These are phyloP conservation scores for Candida gorgasii DNA, from an alignment of 805 yeast genomes.

Conservation along the genomic window DNA sequence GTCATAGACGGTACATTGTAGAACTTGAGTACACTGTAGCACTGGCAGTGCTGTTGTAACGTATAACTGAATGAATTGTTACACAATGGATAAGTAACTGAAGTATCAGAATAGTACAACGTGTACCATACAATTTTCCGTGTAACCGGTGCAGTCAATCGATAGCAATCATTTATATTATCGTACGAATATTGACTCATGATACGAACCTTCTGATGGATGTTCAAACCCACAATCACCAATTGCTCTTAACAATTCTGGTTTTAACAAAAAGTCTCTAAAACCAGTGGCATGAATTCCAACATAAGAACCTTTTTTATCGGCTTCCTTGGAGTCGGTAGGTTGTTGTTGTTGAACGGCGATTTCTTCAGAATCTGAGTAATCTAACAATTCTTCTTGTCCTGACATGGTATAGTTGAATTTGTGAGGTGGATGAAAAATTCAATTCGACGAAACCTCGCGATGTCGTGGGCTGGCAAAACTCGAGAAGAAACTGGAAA, in stretches of 20 bases:
- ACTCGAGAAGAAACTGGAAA: too few relatives aligned
- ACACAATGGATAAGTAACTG: too few relatives aligned
- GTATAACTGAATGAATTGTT: too few relatives aligned
- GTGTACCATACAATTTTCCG: too few relatives aligned
- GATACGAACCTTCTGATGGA: conserved; percentile 93
- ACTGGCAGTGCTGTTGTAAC: too few relatives aligned
- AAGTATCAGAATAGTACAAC: too few relatives aligned
- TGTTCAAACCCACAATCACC: conserved; percentile 99
- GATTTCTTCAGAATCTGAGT: conserved; percentile 97
- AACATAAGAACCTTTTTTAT: conserved; percentile 95
- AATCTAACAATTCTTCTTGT: conserved; percentile 99
- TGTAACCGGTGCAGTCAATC: background rate
- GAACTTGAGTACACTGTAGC: too few relatives aligned
- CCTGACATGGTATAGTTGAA: conserved; percentile 63
- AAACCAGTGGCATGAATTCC: conserved; percentile 98
- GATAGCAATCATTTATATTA: background rate
- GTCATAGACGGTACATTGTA: too few relatives aligned
- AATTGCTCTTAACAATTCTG: conserved; percentile 95
- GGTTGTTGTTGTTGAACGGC: conserved; percentile 57
- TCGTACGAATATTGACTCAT: background rate
- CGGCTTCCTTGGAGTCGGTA: conserved; percentile 57
- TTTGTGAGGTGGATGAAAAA: conserved; percentile 4
- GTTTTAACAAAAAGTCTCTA: conserved; percentile 95
- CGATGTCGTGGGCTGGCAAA: conserved; percentile 1
- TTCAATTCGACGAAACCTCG: conserved; percentile 5